Conservation (phyloP, 805 yeast species). For the Grigorovia transvaalensis region DNA sequence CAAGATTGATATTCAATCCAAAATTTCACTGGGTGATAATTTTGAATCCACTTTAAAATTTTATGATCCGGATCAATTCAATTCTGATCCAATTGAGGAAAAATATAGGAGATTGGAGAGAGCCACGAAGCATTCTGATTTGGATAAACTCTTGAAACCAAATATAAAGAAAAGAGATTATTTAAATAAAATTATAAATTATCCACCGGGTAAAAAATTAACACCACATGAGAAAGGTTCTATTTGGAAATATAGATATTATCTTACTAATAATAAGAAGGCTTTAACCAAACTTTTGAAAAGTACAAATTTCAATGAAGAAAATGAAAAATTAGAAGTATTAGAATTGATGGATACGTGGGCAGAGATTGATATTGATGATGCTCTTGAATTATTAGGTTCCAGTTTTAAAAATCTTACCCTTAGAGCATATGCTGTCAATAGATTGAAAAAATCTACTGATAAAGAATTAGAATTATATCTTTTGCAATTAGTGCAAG, state of each 20-base stretch:
- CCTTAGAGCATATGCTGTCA: slow-evolving; percentile 81
- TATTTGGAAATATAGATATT: slow-evolving; percentile 86
- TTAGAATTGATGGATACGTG: slow-evolving; percentile 59
- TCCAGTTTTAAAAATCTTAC: slow-evolving; percentile 62
- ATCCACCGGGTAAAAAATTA: slow-evolving; percentile 76
- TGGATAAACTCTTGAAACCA: slow-evolving; percentile 83
- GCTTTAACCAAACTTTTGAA: slow-evolving; percentile 75
- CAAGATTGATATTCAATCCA: slow-evolving; percentile 25
- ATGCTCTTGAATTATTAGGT: slow-evolving; percentile 77
- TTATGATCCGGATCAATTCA: slow-evolving; percentile 60
- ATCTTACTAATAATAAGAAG: slow-evolving; percentile 53
- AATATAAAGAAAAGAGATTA: slow-evolving; percentile 73
- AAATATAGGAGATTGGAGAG: slow-evolving; percentile 81
- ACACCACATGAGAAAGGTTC: slow-evolving; percentile 75
- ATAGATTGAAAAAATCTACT: slow-evolving; percentile 63
- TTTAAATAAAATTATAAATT: slow-evolving; percentile 53
- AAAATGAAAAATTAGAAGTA: slow-evolving; percentile 68
- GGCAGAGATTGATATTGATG: slow-evolving; percentile 72
- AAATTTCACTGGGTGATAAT: slow-evolving; percentile 18
- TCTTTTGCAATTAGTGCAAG: slow-evolving; percentile 82
- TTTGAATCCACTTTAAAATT: slow-evolving; percentile 31
- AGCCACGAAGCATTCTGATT: slow-evolving; percentile 61
- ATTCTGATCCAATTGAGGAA: slow-evolving; percentile 75
- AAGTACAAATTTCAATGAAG: slow-evolving; percentile 82
- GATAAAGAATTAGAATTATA: slow-evolving; percentile 75